phyloP scores from a whole-genome alignment of 306 rosid genomes.

The Oemleria cerasiformis region DNA sequence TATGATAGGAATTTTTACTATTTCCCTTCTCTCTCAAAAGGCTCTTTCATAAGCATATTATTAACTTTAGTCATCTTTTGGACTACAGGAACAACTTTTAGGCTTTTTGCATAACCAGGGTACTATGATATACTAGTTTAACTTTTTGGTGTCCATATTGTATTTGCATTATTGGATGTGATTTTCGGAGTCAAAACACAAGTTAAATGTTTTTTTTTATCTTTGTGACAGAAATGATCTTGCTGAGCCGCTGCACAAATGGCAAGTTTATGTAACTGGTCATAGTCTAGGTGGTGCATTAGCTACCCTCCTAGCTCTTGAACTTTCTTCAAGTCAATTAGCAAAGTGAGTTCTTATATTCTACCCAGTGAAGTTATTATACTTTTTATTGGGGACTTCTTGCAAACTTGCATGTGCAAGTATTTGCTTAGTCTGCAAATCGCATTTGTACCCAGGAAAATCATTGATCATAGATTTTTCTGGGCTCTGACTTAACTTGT shows the following conservation, averaged over 20 bases:
- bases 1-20: no score
- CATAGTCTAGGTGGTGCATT: constrained; percentile 98
- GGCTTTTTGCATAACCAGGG: no score
- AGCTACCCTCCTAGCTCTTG: constrained; percentile 94
- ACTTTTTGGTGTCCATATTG: not conserved
- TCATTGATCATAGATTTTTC: not conserved
- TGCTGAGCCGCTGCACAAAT: constrained; percentile 52
- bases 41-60: no score
- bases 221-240: constrained; percentile 57
- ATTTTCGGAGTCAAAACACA: constrained; percentile 14
- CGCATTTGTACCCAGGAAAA: not conserved
- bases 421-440: not conserved
- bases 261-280: constrained; percentile 93
- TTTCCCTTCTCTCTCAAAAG: no score
- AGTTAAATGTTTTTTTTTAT: constrained; percentile 6
- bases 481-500: not conserved
- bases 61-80: no score
- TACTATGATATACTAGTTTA: no score
- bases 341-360: constrained; percentile 61
- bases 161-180: constrained; percentile 7
- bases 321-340: constrained; percentile 83
- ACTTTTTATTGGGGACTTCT: not conserved
- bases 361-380: constrained; percentile 16
- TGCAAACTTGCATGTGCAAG: not conserved
- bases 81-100: no score